These are phyloP conservation scores for Phytophthora chlamydospora DNA, from an alignment of 352 stramenopile genomes.

Conservation along the genomic window DNA sequence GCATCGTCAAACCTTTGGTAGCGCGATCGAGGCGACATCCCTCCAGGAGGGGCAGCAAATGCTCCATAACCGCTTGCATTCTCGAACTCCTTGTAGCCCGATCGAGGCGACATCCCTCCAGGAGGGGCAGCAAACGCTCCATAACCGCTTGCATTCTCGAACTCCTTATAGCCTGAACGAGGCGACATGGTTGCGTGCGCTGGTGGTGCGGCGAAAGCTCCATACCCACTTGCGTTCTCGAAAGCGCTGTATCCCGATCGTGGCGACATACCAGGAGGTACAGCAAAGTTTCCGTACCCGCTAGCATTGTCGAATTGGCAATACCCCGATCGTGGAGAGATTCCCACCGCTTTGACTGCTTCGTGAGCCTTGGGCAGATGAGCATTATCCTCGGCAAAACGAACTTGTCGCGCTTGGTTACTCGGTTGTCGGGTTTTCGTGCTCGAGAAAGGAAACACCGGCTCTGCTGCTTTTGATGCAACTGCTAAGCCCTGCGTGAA, in stretches of 20 bases:
- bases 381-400: constrained; percentile 24
- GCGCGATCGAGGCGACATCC: constrained; percentile 31
- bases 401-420: constrained; percentile 28
- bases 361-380: constrained; percentile 1
- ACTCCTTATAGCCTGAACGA: constrained; percentile 38
- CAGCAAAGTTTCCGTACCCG: constrained; percentile 46
- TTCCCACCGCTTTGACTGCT: constrained; percentile 4
- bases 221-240: constrained; percentile 28
- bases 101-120: constrained; percentile 23
- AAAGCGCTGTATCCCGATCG: constrained; percentile 35
- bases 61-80: constrained; percentile 41
- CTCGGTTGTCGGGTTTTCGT: not conserved
- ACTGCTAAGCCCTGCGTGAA: constrained; percentile 65
- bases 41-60: constrained; percentile 33
- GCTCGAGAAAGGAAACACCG: not conserved
- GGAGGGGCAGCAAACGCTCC: constrained; percentile 27
- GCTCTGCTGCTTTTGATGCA: constrained; percentile 26
- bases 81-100: constrained; percentile 44
- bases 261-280: constrained; percentile 30
- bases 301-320: constrained; percentile 40
- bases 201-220: constrained; percentile 18
- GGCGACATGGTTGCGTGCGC: not conserved
- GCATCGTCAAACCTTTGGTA: constrained; percentile 46
- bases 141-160: constrained; percentile 37
- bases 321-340: constrained; percentile 39